Conservation (phyloP, 2,329 filamentous ascomycete species). For the Neopestalotiopsis sp. region DNA sequence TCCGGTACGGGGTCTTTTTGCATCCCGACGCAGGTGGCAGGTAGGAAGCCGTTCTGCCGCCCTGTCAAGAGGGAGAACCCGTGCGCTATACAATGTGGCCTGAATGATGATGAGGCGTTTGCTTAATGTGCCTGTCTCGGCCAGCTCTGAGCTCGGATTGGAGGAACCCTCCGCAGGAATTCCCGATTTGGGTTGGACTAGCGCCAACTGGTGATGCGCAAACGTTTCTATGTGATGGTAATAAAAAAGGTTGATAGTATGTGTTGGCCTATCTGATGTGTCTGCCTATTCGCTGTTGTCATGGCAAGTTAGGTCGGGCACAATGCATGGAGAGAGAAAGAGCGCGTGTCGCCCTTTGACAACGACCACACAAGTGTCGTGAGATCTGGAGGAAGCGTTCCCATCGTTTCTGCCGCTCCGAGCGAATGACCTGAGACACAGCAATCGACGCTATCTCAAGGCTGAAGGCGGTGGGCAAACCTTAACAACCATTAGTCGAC, state of each 20-base stretch:
- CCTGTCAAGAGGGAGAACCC: constrained; percentile 12
- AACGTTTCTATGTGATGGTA: neutral
- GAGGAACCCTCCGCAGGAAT: neutral
- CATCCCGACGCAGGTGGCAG: constrained; percentile 2
- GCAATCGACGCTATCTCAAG: constrained; percentile 17
- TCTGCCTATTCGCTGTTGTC: constrained; percentile 2
- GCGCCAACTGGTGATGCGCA: constrained; percentile 11
- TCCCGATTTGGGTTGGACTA: constrained; percentile 8
- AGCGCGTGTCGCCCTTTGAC: neutral
- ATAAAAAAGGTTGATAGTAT: neutral
- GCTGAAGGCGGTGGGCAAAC: constrained; percentile 17
- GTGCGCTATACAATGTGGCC: constrained; percentile 11
- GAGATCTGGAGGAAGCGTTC: neutral
- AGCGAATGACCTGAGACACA: constrained; percentile 16
- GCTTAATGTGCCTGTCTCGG: neutral
- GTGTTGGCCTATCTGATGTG: neutral
- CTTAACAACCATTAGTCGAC: constrained; percentile 10
- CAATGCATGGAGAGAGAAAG: neutral
- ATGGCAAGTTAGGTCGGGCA: neutral
- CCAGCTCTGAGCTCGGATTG: neutral
- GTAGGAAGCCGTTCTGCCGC: constrained; percentile 12
- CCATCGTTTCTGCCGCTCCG: neutral
- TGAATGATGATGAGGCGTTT: constrained; percentile 9
- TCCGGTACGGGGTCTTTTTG: neutral
- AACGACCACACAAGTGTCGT: neutral